Evolutionary conservation across 2,329 filamentous ascomycete species (phyloP), one percentile per base, ranked within the genome.

Genomic region (Colletotrichum spinosum): DNA sequence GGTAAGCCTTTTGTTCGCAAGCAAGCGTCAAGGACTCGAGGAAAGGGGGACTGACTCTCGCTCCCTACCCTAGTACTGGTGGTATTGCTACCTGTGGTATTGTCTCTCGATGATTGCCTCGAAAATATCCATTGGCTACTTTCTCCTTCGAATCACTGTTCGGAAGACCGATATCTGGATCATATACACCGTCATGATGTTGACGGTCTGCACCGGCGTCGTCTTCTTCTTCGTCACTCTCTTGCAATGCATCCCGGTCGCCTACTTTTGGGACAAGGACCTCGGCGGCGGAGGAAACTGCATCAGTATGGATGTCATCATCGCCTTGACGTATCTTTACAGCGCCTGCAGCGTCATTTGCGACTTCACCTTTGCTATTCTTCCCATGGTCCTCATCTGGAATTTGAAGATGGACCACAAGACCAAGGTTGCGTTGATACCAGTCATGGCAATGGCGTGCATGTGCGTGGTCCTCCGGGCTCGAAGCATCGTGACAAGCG

Each of bases 371-470:
- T 79, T 86, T 60, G 84, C 83, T 6, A 72, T 87, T n/a, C 71
- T 88, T 4, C 85, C 85, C 1, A 79, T 85, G 7, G 82, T 84
- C 65, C 77, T 90, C 7, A 79, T 90, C 2, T 84, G 80, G 77
- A 80, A 81, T 35, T 72, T 89, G 41, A 82, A 88, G 60, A 88
- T 90, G 83, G 81, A 82, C 51, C 69, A 67, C 8, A 80, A 78
- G 67, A 84, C 81, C 3, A 89, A 88, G 70, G 37, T 81, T 11
- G 80, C 85, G 2, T 77, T 89, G 13, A 81, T 82, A 10, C 78
- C 79, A 9, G 80, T 90, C 50, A 75, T 90, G 59, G 80, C 80
- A 8, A 81, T 89, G 76, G 89, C 86, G 41, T 87, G 86, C 71
- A 71, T 83, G 81, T 79, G 71, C 68, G 76, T 76, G 80, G 15